Evolutionary conservation across 345 rosid species (phyloP), one percentile per base, ranked within the genome.

Genomic region (Lepidium didymum): DNA sequence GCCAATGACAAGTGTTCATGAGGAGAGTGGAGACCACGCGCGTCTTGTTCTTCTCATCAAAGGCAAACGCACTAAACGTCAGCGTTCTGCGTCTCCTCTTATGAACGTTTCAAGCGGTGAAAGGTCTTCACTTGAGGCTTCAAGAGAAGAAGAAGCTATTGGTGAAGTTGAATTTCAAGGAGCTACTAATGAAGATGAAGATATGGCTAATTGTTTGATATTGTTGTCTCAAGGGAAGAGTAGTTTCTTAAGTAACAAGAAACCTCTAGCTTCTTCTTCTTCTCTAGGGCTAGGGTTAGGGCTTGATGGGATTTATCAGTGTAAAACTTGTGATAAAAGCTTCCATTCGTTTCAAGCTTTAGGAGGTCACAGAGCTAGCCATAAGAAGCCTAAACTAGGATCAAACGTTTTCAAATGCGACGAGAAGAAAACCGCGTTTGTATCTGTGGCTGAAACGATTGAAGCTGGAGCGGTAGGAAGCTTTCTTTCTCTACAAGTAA

Each of bases 311-410:
- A 82, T 78, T 14, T 90, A 82, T 43, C 80, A 79, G 69, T 95
- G 99, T 85, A 91, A 84, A 73, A 91, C 99, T 1, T 94, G 99
- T 75, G 72, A 80, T 73, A 79, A 89, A 53, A 77, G 87, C 50
- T 95, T 95, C 60, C 81, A 87, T 1, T 89, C 97, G 3, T 95
- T 95, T 62, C 99, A 95, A 76, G 99, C 99, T 2, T 77, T 95
- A 19, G 96, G 99, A 7, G 97, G 99, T 3, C 97, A 95, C 56
- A 70, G 91, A 67, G 87, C 97, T 4, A 89, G 96, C 68, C 99
- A 95, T 78, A 89, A 86, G 89, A 95, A 89, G 69, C 86, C 85
- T 0, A 90, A 79, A 75, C 57, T 64, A 15, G 56, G 10, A 3
- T n/a, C 11, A 5, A 49, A 12, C 47, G 47, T 19, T 68, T 40